phyloP scores from a whole-genome alignment of 2,329 filamentous ascomycete species.

The Talaromyces pinophilus region DNA sequence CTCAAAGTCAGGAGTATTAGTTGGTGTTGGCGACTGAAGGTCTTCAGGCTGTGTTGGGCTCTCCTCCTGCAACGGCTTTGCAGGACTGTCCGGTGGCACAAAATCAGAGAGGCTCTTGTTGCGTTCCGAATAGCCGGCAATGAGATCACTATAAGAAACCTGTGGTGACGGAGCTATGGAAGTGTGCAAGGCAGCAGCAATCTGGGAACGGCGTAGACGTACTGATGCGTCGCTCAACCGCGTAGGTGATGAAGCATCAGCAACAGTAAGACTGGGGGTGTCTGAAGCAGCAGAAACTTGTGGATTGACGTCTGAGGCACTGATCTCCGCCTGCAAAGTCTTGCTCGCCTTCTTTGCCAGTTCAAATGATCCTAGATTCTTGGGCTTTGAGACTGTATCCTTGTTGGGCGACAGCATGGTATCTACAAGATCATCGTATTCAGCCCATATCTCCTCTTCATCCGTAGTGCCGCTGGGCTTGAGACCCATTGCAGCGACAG shows the following conservation, averaged over 20 bases:
- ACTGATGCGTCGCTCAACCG: constrained; percentile 39
- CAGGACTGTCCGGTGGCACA: constrained; percentile 27
- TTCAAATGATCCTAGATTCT: constrained; percentile 36
- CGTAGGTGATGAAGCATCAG: constrained; percentile 29
- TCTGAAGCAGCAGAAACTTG: constrained; percentile 24
- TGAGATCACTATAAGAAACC: constrained; percentile 56
- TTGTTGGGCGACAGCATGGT: constrained; percentile 59
- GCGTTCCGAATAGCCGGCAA: constrained; percentile 51
- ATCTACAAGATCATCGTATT: constrained; percentile 86
- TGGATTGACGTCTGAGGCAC: constrained; percentile 22
- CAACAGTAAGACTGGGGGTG: constrained; percentile 27
- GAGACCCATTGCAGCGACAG: constrained; percentile 68
- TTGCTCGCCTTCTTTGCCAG: constrained; percentile 42
- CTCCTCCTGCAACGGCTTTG: constrained; percentile 28
- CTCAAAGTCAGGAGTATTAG: constrained; percentile 30
- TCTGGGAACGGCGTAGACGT: constrained; percentile 52
- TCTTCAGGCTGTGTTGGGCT: constrained; percentile 30
- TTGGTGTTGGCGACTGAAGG: constrained; percentile 31
- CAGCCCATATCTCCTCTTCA: constrained; percentile 91
- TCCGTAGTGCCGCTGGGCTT: constrained; percentile 61
- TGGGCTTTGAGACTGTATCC: constrained; percentile 23
- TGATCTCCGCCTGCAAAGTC: constrained; percentile 41
- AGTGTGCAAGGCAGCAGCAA: constrained; percentile 53
- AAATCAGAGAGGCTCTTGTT: constrained; percentile 30
- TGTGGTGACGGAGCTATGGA: constrained; percentile 54